phyloP scores from a whole-genome alignment of 2,329 filamentous ascomycete genomes.

The Madurella mycetomatis region DNA sequence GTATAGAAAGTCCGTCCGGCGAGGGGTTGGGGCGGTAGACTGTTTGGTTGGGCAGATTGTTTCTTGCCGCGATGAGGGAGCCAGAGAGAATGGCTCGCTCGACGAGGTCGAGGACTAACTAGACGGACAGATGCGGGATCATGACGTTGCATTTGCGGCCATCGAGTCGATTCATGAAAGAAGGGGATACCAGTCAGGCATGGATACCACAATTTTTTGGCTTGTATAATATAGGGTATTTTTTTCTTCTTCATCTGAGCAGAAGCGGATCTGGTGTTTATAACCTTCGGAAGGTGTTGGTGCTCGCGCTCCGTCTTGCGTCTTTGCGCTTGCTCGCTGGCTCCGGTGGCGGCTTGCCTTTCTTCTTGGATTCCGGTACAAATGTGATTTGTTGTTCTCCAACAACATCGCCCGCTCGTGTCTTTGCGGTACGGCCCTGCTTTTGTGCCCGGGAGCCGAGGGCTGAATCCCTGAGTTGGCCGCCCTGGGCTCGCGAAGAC shows the following conservation, averaged over 20 bases:
- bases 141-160: background rate
- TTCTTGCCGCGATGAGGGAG: background rate
- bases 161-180: constrained; percentile 5
- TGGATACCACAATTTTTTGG: constrained; percentile 16
- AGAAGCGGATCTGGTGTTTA: constrained; percentile 33
- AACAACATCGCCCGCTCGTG: constrained; percentile 45
- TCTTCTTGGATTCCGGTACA: constrained; percentile 55
- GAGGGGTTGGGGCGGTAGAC: constrained; percentile 1
- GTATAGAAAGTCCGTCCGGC: background rate
- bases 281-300: constrained; percentile 68
- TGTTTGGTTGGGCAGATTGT: background rate
- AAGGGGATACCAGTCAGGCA: background rate
- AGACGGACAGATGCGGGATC: background rate
- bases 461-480: constrained; percentile 51
- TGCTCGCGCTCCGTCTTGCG: constrained; percentile 65
- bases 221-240: constrained; percentile 24
- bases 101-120: background rate
- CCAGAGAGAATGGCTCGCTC: background rate
- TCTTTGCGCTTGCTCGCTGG: constrained; percentile 35
- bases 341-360: constrained; percentile 37
- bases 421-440: constrained; percentile 43
- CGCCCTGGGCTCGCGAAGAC: constrained; percentile 54
- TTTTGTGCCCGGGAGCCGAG: constrained; percentile 54
- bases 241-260: background rate
- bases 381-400: constrained; percentile 70